Evolutionary conservation across 495 filamentous ascomycete genomes (phyloP), one percentile per base, ranked within the genome.

Genomic region (Penicillium longicatenatum): DNA sequence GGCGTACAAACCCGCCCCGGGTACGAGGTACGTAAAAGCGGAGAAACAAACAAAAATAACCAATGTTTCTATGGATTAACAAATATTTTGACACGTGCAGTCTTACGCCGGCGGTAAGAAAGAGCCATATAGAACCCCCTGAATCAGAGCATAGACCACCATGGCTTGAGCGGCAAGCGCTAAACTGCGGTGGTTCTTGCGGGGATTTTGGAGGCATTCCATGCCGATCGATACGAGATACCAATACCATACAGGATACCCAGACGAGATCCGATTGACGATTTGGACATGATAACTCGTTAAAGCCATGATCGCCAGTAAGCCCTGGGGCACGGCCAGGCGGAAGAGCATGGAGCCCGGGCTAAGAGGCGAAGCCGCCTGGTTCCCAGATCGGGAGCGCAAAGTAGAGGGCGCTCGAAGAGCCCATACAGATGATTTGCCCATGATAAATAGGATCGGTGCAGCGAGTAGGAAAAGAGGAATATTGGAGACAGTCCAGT

Each of bases 281-380:
- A 98, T 95, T 71, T 98, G 94, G 12, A 96, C 89, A 61, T 98
- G 94, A 61, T 93, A 95, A 47, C 71, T 89, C 9, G 86, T 89
- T 24, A 93, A 63, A 8, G 91, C 89, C 61, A 93, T 70, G 11
- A 83, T 58, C 0, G 88, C 86, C 30, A 98, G 74, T 3, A 93
- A 37, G 2, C 92, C 70, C 70, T 98, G 92, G 2, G 84, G 81
- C 22, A 88, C 70, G 10, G 91, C 90, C 6, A 83, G 64, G 11
- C 72, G 73, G n/a, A 62, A 60, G 2, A 76, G 64, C 54, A 94
- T 76, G 10, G 84, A 82, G 9, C 65, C 55, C 60, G 77, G 58
- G 81, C 69, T 55, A 73, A 63, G 52, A 24, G 64, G 41, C 0
- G 62, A 70, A 6, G 57, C 31, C 17, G 64, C 37, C 65, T 59